Evolutionary conservation across 140 eudicot species (phyloP).

Genomic region (Stevia rebaudiana): DNA sequence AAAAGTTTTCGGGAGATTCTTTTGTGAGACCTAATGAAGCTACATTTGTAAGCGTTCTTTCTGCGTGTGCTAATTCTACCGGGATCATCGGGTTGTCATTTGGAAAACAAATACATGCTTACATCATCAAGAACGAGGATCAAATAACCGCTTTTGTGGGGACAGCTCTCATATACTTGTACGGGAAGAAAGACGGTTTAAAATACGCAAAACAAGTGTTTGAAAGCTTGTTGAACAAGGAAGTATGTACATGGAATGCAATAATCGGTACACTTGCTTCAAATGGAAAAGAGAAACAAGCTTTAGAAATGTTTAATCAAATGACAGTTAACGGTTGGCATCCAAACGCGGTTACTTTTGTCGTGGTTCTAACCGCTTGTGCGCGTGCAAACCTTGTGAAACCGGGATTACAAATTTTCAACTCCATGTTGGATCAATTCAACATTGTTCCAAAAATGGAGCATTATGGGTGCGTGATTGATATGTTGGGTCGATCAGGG

Average conservation of each 20-base stretch:
- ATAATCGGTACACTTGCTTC: constrained; percentile 52
- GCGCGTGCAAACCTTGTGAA: constrained; percentile 53
- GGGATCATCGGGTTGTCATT: constrained; percentile 32
- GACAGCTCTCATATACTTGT: constrained; percentile 54
- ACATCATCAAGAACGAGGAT: constrained; percentile 45
- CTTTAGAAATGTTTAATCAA: constrained; percentile 45
- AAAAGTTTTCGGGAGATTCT: constrained; percentile 26
- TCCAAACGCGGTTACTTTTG: constrained; percentile 72
- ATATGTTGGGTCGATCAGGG: constrained; percentile 74
- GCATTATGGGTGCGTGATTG: constrained; percentile 92
- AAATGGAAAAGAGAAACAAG: constrained; percentile 53
- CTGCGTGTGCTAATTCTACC: constrained; percentile 44
- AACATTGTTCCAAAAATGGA: constrained; percentile 59
- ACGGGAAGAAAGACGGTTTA: constrained; percentile 54
- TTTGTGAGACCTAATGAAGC: constrained; percentile 56
- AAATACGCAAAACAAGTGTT: constrained; percentile 45
- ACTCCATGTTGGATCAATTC: constrained; percentile 42
- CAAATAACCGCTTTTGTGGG: constrained; percentile 43
- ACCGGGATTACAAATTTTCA: constrained; percentile 53
- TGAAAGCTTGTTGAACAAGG: constrained; percentile 24
- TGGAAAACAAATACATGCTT: constrained; percentile 67
- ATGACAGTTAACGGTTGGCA: constrained; percentile 35
- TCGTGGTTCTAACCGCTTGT: constrained; percentile 62
- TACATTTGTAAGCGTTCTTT: constrained; percentile 64
- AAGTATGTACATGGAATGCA: constrained; percentile 71